These are phyloP conservation scores for Termitomyces sp. DNA, from an alignment of 768 basidiomycete genomes.

Conservation along the genomic window DNA sequence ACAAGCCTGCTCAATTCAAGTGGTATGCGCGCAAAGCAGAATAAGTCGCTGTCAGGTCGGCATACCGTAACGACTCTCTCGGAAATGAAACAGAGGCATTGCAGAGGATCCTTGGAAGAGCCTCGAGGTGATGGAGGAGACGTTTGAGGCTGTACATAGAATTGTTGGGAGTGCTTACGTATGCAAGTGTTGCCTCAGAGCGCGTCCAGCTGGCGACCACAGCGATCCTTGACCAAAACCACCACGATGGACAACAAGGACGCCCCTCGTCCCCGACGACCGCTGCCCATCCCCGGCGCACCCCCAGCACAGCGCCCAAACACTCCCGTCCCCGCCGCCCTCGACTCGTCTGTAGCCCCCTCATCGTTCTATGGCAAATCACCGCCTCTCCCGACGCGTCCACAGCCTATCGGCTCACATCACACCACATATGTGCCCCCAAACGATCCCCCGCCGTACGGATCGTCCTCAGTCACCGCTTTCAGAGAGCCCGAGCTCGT, in stretches of 20 bases:
- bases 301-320: constrained; percentile 32
- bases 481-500: constrained; percentile 58
- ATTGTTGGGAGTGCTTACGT: background rate
- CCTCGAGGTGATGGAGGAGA: no score
- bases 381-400: constrained; percentile 34
- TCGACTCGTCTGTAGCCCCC: constrained; percentile 24
- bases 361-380: constrained; percentile 35
- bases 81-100: no score
- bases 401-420: constrained; percentile 36
- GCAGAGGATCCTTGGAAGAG: no score
- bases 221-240: background rate
- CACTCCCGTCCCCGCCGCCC: constrained; percentile 29
- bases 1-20: no score
- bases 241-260: constrained; percentile 44
- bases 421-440: constrained; percentile 36
- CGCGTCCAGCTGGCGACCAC: no score
- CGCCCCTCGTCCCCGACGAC: constrained; percentile 38
- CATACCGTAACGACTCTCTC: no score
- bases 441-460: constrained; percentile 32
- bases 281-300: constrained; percentile 40
- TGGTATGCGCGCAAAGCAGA: no score
- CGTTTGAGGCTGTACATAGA: no score
- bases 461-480: constrained; percentile 22
- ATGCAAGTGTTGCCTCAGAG: background rate
- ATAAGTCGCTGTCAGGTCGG: no score